phyloP scores from a whole-genome alignment of 139 green algal species.

The Zygnema cylindricum region DNA sequence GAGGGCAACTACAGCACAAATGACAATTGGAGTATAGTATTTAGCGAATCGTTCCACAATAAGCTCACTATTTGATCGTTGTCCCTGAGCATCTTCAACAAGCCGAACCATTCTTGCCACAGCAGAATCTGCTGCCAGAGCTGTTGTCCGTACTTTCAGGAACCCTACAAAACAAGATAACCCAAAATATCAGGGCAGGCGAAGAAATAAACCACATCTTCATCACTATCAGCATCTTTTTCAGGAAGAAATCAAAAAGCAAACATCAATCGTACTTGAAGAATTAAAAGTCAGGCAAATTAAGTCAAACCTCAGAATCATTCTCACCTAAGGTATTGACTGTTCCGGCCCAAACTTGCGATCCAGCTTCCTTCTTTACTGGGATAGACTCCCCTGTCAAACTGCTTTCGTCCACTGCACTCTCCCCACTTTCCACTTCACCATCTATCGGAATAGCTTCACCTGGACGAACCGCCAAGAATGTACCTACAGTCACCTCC shows the following conservation, averaged over 20 bases:
- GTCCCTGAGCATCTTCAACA: conserved; percentile 72
- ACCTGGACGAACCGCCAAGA: conserved; percentile 64
- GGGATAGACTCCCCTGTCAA: conserved; percentile 78
- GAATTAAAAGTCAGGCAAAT: no score
- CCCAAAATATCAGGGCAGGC: not conserved
- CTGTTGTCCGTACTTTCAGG: conserved; percentile 69
- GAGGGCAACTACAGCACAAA: conserved; percentile 70
- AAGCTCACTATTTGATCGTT: conserved; percentile 67
- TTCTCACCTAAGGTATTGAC: conserved; percentile 59
- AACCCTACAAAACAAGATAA: no score
- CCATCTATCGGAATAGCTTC: conserved; percentile 80
- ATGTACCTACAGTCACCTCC: not conserved
- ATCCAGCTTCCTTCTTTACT: conserved; percentile 67
- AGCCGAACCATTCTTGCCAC: conserved; percentile 74
- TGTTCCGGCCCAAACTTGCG: conserved; percentile 67
- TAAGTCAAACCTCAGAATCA: no score
- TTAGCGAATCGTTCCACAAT: conserved; percentile 72
- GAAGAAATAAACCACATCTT: no score
- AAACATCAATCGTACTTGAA: no score
- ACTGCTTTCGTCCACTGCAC: conserved; percentile 76
- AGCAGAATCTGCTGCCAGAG: conserved; percentile 70
- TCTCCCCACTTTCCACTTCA: conserved; percentile 68
- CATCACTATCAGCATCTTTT: no score
- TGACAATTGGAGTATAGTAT: conserved; percentile 78
- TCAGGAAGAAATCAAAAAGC: no score